Percentiles rank a stretch among this genome's conserved stretches.
Conservation (phyloP, 192 early-diverging fungal species). For the Coemansia sp. region DNA sequence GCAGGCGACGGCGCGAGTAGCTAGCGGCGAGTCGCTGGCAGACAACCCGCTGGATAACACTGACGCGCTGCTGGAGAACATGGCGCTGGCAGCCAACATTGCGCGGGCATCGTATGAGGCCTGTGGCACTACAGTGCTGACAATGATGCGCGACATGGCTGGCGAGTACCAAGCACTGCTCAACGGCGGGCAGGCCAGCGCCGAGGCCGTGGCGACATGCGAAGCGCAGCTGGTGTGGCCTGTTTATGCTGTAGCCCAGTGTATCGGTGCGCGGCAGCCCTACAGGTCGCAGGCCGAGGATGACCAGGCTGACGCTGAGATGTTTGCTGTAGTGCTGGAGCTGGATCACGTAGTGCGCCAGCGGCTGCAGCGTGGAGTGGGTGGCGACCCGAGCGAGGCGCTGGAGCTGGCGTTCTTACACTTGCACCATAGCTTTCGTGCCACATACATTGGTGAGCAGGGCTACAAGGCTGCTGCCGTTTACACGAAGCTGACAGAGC, state of each 20-base stretch:
- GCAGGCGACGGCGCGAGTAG: constrained; percentile 27
- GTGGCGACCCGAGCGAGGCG: constrained; percentile 56
- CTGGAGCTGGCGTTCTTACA: constrained; percentile 80
- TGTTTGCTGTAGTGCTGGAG: constrained; percentile 66
- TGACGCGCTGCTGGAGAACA: constrained; percentile 62
- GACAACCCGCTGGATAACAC: constrained; percentile 47
- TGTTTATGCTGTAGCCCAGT: constrained; percentile 70
- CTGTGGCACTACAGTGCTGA: constrained; percentile 53
- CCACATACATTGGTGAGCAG: constrained; percentile 78
- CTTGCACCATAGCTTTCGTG: constrained; percentile 74
- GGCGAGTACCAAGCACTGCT: constrained; percentile 59
- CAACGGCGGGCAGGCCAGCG: constrained; percentile 34
- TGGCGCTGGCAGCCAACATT: constrained; percentile 69
- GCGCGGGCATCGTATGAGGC: constrained; percentile 67
- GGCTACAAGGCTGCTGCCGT: constrained; percentile 61
- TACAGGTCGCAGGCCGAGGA: constrained; percentile 76
- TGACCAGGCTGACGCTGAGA: constrained; percentile 74
- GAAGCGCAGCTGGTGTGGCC: constrained; percentile 77
- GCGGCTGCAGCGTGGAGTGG: constrained; percentile 56
- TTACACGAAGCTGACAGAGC: constrained; percentile 61
- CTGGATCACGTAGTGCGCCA: constrained; percentile 67
- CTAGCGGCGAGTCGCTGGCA: constrained; percentile 18
- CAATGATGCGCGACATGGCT: constrained; percentile 60
- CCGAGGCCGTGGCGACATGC: constrained; percentile 48
- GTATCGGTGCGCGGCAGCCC: constrained; percentile 69